Base-by-base conservation (phyloP, 331 rosid species). In the Malus hybrid region DNA sequence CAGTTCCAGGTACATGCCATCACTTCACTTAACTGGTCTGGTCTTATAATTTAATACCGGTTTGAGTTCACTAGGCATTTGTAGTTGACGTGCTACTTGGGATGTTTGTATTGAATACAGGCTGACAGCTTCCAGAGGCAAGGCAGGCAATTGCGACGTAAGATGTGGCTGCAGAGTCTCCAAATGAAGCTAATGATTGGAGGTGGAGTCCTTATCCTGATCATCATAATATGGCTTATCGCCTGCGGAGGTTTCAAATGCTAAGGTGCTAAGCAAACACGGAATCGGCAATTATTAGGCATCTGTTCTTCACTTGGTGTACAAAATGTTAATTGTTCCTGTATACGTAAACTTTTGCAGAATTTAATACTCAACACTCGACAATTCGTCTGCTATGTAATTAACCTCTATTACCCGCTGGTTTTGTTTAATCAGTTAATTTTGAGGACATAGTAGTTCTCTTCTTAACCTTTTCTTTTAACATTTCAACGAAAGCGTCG, bases 91-190 rank as follows among this genome's bases (percentile, higher is more conserved):
- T 73, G 68, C 46, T 65, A 57, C 10, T 33, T 18, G 19, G 52
- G 70, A 44, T 67, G 22, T 78, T 55, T 50, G 71, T 6, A 67
- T 70, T 61, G 75, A 73, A 81, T 80, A 36, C 84, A 94, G 99
- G 99, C 99, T 15, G 99, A 94, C 78, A 94, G 97, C 89, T 94
- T 94, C 80, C 99, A 94, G 80, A 92, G 99, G 89, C 99, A 94
- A 84, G 99, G 99, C 24, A 86, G 97, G 86, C 95, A 90, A 74
- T 83, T 94, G 44, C 87, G 99, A 61, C 82, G 99, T 65, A 94
- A 89, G 83, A 94, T 94, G 97, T 94, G 97, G 99, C 89, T 94
- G 80, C 99, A 94, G 88, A 90, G 82, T 85, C 89, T 94, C 80
- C 96, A 77, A 42, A 84, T 94, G 97, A 94, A 94, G 86, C 89